Evolutionary conservation across 495 filamentous ascomycete species (phyloP), one percentile per base, ranked within the genome.

Genomic region (Neohortaea acidophila): DNA sequence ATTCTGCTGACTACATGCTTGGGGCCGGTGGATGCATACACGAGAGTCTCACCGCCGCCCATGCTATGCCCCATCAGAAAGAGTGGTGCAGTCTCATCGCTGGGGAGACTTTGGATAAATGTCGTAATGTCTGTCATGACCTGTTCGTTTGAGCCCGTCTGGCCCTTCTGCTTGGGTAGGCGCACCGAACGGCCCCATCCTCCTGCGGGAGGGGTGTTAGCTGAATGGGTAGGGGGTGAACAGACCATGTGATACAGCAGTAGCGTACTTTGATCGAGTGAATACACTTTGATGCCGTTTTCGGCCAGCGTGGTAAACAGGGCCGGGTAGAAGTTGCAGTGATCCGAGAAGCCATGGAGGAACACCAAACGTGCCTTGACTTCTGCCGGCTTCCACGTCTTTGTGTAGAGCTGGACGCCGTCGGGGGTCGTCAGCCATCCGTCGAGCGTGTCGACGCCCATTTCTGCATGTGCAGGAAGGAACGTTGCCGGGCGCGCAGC

Each of bases 61-160:
- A 78, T 84, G 25, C 76, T 82, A 59, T 92, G 84, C 35, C 84
- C 84, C 55, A 83, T 70, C n/a, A 93, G 67, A 59, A 93, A 93
- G 14, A 87, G 54, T 0, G 85, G 83, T 3, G 48, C 44, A 10
- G 52, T 37, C 28, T 44, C 21, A 19, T 70, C 6, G 63, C 41
- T 56, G 60, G 46, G 52, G 27, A 58, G 68, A 0, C 67, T 61
- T 9, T 51, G 70, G 37, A 59, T 62, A 54, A 92, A 73, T 19
- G 73, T 70, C 21, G 72, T 77, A 43, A 93, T 75, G 61, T 93
- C 85, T 22, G 70, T 64, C 21, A 89, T 63, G 27, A 92, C 79
- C 32, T 60, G 69, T 11, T 59, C 11, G 2, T 84, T 91, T 7
- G 75, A 68, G 2, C 85, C 85, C 4, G 75, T 79, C 30, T 67